Percentiles rank a stretch among this genome's conserved stretches.
These are phyloP conservation scores for Xerophyta viscosa DNA, from an alignment of 106 monocot species.

Conservation along the genomic window DNA sequence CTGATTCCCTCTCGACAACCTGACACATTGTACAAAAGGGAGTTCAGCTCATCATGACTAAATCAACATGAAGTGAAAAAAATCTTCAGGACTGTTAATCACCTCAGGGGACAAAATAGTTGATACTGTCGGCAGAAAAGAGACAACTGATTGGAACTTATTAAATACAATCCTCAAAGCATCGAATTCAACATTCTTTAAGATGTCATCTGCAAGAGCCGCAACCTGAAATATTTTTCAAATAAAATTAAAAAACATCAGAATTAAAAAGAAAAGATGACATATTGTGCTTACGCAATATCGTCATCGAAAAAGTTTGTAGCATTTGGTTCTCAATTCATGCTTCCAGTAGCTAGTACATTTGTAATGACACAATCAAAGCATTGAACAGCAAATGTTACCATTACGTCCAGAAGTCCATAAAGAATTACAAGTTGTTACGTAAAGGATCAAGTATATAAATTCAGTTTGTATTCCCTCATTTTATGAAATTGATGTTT, in stretches of 20 bases:
- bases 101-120: constrained; percentile 94
- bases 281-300: too few relatives aligned
- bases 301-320: too few relatives aligned
- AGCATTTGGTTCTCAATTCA: too few relatives aligned
- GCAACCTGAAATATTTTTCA: constrained; percentile 58
- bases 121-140: constrained; percentile 79
- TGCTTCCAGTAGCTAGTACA: too few relatives aligned
- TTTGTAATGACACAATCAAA: too few relatives aligned
- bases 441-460: too few relatives aligned
- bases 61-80: not conserved
- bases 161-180: constrained; percentile 84
- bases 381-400: too few relatives aligned
- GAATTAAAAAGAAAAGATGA: too few relatives aligned
- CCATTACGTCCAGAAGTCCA: too few relatives aligned
- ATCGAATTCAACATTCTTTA: constrained; percentile 95
- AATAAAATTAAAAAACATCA: constrained; percentile 1
- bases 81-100: not conserved
- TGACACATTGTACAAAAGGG: constrained; percentile 9
- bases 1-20: constrained; percentile 76
- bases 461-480: too few relatives aligned
- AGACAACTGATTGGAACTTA: constrained; percentile 83
- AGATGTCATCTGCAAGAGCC: constrained; percentile 90
- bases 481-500: too few relatives aligned
- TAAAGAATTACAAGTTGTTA: too few relatives aligned
- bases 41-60: not conserved